Base-by-base conservation (phyloP, 1,139 yeast species). In the Protomyces lactucae-debilis region DNA sequence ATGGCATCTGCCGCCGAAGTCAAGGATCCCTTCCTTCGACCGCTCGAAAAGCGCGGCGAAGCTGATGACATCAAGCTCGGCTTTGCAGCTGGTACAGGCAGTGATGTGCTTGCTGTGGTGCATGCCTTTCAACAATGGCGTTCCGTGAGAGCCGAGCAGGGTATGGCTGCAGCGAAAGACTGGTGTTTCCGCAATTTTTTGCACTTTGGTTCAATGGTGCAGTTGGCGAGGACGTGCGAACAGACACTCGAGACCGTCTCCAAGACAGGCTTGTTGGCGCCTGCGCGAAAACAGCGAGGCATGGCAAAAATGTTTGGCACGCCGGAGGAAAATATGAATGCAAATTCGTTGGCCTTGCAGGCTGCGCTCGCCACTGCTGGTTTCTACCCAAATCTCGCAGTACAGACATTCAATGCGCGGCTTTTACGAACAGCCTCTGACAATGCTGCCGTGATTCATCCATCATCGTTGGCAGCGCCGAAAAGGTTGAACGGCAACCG, bases 391-490 rank as follows among this genome's bases (percentile, higher is more conserved):
- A 69, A 69, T 32, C 36, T 67, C 36, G 70, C 69, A 1, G 63
- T 68, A n/a, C 59, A 59, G 43, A 59, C 60, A 8, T 40, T 21
- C 25, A 35, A 43, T 36, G 52, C 61, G 6, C 53, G 70, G 40
- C 14, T 36, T 35, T 51, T 69, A 46, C 65, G 67, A 10, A 69
- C 70, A 12, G 63, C 61, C 46, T 51, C 54, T 46, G 70, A 69
- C 28, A 55, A 57, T 23, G 43, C 39, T 4, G 69, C 69, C 25
- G 52, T 61, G 40, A 55, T 61, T 9, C 69, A 67, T 54, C 68
- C 67, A 14, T 28, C 55, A 67, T 81, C 69, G 79, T 80, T 72
- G 39, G 63, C 63, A 10, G 63, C 63, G 32, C 63, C 63, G 4
- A 39, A 43, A 16, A 9, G 57, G 14, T 16, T 9, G 3, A 32